phyloP scores from a whole-genome alignment of 1,139 yeast genomes.

The Chernovozyma aurita region DNA sequence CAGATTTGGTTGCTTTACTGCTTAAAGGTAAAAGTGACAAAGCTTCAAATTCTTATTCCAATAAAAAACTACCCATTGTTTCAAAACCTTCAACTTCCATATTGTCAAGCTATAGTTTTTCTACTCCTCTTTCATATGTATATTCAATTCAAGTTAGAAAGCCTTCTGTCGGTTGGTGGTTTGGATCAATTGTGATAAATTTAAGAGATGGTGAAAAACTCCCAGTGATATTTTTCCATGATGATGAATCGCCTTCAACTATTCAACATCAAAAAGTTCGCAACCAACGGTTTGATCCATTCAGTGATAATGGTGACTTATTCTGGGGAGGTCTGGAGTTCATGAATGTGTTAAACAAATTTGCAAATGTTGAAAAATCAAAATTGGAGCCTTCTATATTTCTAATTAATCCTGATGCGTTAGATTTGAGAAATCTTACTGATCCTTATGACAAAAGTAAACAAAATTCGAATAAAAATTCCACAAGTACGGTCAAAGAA shows the following conservation, averaged over 20 bases:
- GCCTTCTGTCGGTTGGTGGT: conserved; percentile 88
- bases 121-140: conserved; percentile 53
- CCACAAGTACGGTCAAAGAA: conserved; percentile 4
- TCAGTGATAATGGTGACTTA: conserved; percentile 54
- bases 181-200: conserved; percentile 77
- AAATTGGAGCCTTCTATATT: conserved; percentile 68
- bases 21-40: conserved; percentile 6
- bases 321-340: conserved; percentile 94
- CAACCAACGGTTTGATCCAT: conserved; percentile 70
- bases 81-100: conserved; percentile 50
- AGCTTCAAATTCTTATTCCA: conserved; percentile 3
- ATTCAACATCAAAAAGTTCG: conserved; percentile 53
- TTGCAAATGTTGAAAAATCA: conserved; percentile 63
- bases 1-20: conserved; percentile 8
- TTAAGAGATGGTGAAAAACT: conserved; percentile 63
- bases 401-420: conserved; percentile 75
- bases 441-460: conserved; percentile 42
- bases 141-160: conserved; percentile 80
- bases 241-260: conserved; percentile 78
- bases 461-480: conserved; percentile 12
- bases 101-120: conserved; percentile 61
- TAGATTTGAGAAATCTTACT: conserved; percentile 72
- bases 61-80: conserved; percentile 23
- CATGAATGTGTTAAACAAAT: conserved; percentile 46
- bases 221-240: conserved; percentile 90